Evolutionary conservation across 768 basidiomycete species (phyloP).

Genomic region (Omphalotus guepiniiformis): DNA sequence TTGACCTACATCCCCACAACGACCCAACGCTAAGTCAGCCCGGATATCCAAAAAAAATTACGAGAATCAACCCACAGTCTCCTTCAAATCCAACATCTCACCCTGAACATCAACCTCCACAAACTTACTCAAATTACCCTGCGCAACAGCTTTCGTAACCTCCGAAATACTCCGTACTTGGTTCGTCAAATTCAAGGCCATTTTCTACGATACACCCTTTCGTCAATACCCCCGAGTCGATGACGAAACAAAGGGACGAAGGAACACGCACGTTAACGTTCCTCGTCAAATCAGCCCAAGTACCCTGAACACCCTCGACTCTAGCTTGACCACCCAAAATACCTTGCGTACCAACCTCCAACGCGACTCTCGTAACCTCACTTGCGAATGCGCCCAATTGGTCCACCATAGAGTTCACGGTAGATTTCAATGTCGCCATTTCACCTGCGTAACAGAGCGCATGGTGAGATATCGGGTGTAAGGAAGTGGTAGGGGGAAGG

Average conservation of each 20-base stretch:
- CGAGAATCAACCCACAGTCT: constrained; percentile 57
- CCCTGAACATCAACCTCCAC: constrained; percentile 93
- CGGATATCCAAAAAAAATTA: constrained; percentile 41
- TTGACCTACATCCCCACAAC: constrained; percentile 76
- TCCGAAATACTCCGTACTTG: constrained; percentile 92
- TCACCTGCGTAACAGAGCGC: constrained; percentile 44
- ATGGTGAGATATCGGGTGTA: too few relatives aligned
- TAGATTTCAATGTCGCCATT: constrained; percentile 79
- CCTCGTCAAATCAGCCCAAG: constrained; percentile 86
- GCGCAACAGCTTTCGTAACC: constrained; percentile 82
- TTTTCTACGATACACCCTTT: too few relatives aligned
- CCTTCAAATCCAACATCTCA: constrained; percentile 79
- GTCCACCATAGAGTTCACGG: constrained; percentile 95
- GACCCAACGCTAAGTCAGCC: constrained; percentile 55
- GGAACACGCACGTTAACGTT: constrained; percentile 74
- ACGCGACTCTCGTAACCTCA: constrained; percentile 77
- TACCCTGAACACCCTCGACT: constrained; percentile 89
- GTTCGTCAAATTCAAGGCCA: constrained; percentile 81
- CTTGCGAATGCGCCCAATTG: constrained; percentile 82
- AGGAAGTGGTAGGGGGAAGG: too few relatives aligned
- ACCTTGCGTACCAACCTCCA: constrained; percentile 89
- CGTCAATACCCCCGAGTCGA: too few relatives aligned
- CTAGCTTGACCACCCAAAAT: constrained; percentile 88
- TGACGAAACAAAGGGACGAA: not conserved
- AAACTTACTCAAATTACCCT: constrained; percentile 77